Evolutionary conservation across 768 basidiomycete genomes (phyloP), one percentile per base, ranked within the genome.

Genomic region (Kwoniella sp.): DNA sequence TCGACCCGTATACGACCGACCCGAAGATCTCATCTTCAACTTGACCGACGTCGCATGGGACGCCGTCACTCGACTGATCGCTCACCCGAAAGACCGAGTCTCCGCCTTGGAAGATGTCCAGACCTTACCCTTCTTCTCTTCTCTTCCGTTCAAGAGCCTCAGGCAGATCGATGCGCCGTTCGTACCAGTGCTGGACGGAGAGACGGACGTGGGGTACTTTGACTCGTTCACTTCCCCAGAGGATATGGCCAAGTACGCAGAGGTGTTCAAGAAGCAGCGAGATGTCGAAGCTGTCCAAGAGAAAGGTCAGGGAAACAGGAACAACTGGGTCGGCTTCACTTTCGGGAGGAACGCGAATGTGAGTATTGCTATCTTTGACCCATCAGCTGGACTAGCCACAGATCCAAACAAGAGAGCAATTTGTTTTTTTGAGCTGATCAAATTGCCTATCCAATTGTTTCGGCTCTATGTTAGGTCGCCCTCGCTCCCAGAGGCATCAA

Each of bases 221-320:
- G 72, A 70, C 60, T 66, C 67, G 47, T 81, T 81, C 79, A 89
- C 89, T 1, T 89, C 86, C 2, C 83, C 86, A 3, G 91, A 94
- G 64, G 95, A 98, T 77, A 97, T 97, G 94, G 93, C 92, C 55
- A 98, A 98, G 83, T 98, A 98, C 77, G 92, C 94, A 12, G 95
- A 99, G 80, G 96, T 99, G 7, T 87, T 90, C 81, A 96, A 96
- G 84, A 99, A 98, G 82, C 93, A 97, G 82, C 84, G 83, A 74
- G 94, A 97, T 77, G 94, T 99, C 26, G 95, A 95, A 26, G 86
- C 86, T 62, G 91, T 97, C 20, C 87, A 86, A 80, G 95, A 98
- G 83, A 90, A 90, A 80, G 92, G 78, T 17, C 61, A 66, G 23
- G 80, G 78, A 12, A 73, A 74, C 28, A 70, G 79, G 60, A 80